These are phyloP conservation scores for Phytophthora foliorum DNA, from an alignment of 352 stramenopile species.

Conservation along the genomic window DNA sequence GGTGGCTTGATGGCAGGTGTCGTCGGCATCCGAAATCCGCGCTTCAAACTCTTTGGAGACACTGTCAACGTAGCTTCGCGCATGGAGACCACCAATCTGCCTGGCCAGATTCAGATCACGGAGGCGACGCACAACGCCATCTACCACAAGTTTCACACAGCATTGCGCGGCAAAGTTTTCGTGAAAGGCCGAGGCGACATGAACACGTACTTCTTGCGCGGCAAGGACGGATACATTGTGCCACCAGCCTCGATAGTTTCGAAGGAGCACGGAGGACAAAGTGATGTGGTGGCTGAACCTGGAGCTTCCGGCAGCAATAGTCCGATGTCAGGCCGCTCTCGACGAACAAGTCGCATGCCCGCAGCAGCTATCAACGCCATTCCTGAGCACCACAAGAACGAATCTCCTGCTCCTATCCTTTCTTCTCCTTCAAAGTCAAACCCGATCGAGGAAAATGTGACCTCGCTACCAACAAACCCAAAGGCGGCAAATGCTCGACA, in stretches of 20 bases:
- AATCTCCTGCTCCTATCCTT: not conserved
- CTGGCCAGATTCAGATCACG: constrained; percentile 86
- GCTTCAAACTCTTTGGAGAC: constrained; percentile 92
- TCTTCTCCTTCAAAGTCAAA: not conserved
- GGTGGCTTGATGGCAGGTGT: constrained; percentile 88
- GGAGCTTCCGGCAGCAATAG: constrained; percentile 2
- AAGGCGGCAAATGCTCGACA: constrained; percentile 33
- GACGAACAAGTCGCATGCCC: constrained; percentile 32
- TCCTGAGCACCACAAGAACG: constrained; percentile 28
- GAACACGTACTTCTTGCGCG: constrained; percentile 85
- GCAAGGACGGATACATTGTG: constrained; percentile 68
- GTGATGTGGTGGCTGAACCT: constrained; percentile 6
- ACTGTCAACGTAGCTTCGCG: constrained; percentile 89
- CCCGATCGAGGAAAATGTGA: constrained; percentile 1
- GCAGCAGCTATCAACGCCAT: constrained; percentile 34
- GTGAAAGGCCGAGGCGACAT: constrained; percentile 88
- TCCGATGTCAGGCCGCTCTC: constrained; percentile 21
- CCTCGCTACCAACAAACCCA: constrained; percentile 5
- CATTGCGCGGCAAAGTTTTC: constrained; percentile 78
- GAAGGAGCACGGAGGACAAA: constrained; percentile 4
- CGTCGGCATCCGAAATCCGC: constrained; percentile 84
- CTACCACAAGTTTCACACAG: constrained; percentile 75
- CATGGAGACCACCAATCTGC: constrained; percentile 88
- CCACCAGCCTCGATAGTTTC: constrained; percentile 42
- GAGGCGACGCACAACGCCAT: constrained; percentile 73